Evolutionary conservation across 345 rosid species (phyloP), one percentile per base, ranked within the genome.

Genomic region (Murraya koenigii): DNA sequence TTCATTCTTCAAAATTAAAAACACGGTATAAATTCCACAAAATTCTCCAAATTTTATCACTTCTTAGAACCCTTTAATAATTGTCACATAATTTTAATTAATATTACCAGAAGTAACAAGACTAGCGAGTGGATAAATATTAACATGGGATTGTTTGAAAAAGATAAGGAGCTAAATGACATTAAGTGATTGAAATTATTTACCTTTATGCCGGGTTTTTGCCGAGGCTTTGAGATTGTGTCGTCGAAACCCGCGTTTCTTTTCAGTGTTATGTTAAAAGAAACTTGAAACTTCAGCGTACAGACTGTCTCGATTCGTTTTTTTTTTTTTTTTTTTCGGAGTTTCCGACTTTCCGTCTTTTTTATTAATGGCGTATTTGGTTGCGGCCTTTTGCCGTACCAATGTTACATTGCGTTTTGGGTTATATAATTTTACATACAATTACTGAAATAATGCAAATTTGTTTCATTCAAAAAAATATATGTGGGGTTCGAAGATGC

Each of bases 211-310:
- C 25, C 6, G 61, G 41, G 56, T 0, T 25, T 41, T 44, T 25
- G 72, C 30, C 15, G 58, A 14, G 28, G 9, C 7, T 38, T 25
- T 9, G 7, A 25, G 8, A 32, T 32, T 22, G 30, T 13, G 56
- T 10, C 38, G 39, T 68, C 75, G 80, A 77, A 77, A 77, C 80
- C 70, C 44, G 64, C 80, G 80, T 77, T 77, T 77, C 75, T 61
- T 69, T 52, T 6, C 7, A 25, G n/a, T 14, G 11, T 30, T 28
- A 44, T 70, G 55, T 61, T 66, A 38, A 30, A 58, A 7, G 59
- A 64, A 47, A n/a, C 69, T 65, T 64, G 78, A 75, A 75, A 75
- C 71, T 55, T 65, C 23, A 3, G 7, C 33, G 10, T 17, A 17
- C 61, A 52, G 1, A 20, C 17, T 1, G 49, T 1, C 5, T 4